Percentiles rank a stretch among this genome's conserved stretches.
These are phyloP conservation scores for Chalciporus piperatus DNA, from an alignment of 768 basidiomycete genomes.

Conservation along the genomic window DNA sequence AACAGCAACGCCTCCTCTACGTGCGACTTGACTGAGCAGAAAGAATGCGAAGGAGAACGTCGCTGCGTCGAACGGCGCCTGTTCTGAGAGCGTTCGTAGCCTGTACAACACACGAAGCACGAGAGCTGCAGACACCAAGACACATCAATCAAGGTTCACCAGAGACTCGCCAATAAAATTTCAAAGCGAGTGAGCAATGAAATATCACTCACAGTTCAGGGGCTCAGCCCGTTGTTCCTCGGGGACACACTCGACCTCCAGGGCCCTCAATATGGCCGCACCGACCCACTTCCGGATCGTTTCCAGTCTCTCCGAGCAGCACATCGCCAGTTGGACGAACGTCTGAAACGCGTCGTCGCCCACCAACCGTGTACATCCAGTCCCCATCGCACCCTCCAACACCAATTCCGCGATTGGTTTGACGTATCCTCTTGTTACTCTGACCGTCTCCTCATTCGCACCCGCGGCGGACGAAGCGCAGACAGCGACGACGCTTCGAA, in stretches of 20 bases:
- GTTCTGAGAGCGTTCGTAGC: slow-evolving; percentile 76
- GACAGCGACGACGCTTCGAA: slow-evolving; percentile 58
- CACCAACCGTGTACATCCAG: slow-evolving; percentile 55
- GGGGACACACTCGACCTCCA: slow-evolving; percentile 64
- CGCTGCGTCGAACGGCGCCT: slow-evolving; percentile 76
- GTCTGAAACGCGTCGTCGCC: slow-evolving; percentile 65
- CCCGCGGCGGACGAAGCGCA: slow-evolving; percentile 14
- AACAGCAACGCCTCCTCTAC: slow-evolving; percentile 62
- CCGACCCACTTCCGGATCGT: slow-evolving; percentile 70
- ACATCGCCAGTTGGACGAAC: slow-evolving; percentile 67
- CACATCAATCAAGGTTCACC: too few relatives aligned
- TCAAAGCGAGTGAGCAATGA: background rate
- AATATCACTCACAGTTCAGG: slow-evolving; percentile 36
- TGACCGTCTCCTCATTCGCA: slow-evolving; percentile 8
- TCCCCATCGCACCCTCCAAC: slow-evolving; percentile 60
- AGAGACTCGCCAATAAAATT: background rate
- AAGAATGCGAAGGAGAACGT: slow-evolving; percentile 84
- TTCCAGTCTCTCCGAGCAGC: slow-evolving; percentile 73
- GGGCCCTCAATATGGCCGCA: slow-evolving; percentile 76
- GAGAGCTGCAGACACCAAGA: slow-evolving; percentile 64
- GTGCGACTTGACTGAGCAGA: slow-evolving; percentile 66
- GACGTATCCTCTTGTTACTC: slow-evolving; percentile 56
- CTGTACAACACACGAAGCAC: slow-evolving; percentile 85
- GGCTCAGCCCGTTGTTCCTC: slow-evolving; percentile 72
- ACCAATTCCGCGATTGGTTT: slow-evolving; percentile 57